Percentiles rank a stretch among this genome's conserved stretches.
phyloP scores from a whole-genome alignment of 306 rosid genomes.

The Herpetospermum pedunculosum region DNA sequence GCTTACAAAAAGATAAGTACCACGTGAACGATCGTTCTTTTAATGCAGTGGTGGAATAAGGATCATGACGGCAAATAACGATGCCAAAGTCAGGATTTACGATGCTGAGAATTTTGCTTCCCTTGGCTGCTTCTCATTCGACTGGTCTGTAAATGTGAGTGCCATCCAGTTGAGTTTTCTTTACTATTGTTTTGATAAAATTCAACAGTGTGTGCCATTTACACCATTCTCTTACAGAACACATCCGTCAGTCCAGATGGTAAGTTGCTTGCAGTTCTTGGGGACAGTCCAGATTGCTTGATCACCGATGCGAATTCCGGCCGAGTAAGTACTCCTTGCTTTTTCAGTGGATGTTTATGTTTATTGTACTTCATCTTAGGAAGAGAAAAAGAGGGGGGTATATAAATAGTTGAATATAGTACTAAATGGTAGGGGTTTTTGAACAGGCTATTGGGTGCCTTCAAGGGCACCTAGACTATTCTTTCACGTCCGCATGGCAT shows the following conservation, averaged over 20 bases:
- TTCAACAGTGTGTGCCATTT: not conserved
- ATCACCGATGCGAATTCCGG: slow-evolving; percentile 42
- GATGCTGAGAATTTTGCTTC: slow-evolving; percentile 49
- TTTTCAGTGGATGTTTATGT: not conserved
- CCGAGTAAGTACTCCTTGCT: slow-evolving; percentile 8
- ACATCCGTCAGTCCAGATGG: slow-evolving; percentile 80
- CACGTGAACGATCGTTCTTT: not conserved
- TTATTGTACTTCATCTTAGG: not conserved
- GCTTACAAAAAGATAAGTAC: not conserved
- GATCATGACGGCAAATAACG: slow-evolving; percentile 75
- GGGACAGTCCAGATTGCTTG: slow-evolving; percentile 74
- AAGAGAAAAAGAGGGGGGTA: not conserved
- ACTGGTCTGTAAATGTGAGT: slow-evolving; percentile 97
- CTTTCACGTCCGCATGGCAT: slow-evolving; percentile 82
- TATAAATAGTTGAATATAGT: not conserved
- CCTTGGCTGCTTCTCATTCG: slow-evolving; percentile 51
- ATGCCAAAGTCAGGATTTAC: slow-evolving; percentile 66
- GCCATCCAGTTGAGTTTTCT: slow-evolving; percentile 6
- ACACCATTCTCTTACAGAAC: slow-evolving; percentile 30
- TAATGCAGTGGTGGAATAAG: slow-evolving; percentile 56
- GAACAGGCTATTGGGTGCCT: slow-evolving; percentile 34
- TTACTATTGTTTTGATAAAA: not conserved
- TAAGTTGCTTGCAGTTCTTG: slow-evolving; percentile 66
- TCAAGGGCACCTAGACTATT: slow-evolving; percentile 68
- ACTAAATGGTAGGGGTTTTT: not conserved